Conservation (phyloP, 768 basidiomycete genomes). For the Leccinum incarnatum region DNA sequence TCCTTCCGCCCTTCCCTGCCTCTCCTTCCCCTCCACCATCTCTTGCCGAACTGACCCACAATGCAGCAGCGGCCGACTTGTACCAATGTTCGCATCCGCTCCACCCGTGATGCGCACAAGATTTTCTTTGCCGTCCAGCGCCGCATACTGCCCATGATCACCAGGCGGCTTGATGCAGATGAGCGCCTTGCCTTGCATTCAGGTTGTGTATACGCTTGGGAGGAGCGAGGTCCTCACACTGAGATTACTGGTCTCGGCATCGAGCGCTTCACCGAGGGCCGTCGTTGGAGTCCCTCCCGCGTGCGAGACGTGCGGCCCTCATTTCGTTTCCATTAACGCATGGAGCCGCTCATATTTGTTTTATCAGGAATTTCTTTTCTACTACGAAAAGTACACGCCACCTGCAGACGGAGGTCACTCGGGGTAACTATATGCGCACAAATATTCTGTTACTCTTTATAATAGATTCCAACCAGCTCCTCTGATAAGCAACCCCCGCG, state of each 20-base stretch:
- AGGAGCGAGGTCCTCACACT: constrained; percentile 69
- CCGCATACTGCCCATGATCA: constrained; percentile 67
- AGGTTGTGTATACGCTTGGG: constrained; percentile 58
- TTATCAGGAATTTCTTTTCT: constrained; percentile 76
- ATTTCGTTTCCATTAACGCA: constrained; percentile 2
- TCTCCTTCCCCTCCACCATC: constrained; percentile 13
- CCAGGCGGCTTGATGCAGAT: constrained; percentile 72
- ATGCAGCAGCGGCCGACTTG: constrained; percentile 73
- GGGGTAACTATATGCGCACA: constrained; percentile 33
- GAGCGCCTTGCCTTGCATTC: constrained; percentile 57
- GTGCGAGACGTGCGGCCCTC: constrained; percentile 68
- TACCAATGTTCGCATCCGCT: constrained; percentile 69
- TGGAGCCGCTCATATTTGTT: constrained; percentile 12
- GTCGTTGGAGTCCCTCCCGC: constrained; percentile 79
- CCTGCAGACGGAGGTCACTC: constrained; percentile 43
- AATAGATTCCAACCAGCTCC: constrained; percentile 22
- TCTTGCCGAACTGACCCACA: constrained; percentile 3
- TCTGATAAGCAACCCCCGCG: constrained; percentile 52
- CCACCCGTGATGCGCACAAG: constrained; percentile 74
- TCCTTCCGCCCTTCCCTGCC: constrained; percentile 15
- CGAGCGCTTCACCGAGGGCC: constrained; percentile 82
- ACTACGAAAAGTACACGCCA: constrained; percentile 70
- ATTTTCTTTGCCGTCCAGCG: constrained; percentile 72
- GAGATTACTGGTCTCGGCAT: constrained; percentile 79
- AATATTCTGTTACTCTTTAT: constrained; percentile 8